Percentiles rank a stretch among this genome's conserved stretches.
phyloP scores from a whole-genome alignment of 805 yeast species.

The Yamadazyma philogaea region DNA sequence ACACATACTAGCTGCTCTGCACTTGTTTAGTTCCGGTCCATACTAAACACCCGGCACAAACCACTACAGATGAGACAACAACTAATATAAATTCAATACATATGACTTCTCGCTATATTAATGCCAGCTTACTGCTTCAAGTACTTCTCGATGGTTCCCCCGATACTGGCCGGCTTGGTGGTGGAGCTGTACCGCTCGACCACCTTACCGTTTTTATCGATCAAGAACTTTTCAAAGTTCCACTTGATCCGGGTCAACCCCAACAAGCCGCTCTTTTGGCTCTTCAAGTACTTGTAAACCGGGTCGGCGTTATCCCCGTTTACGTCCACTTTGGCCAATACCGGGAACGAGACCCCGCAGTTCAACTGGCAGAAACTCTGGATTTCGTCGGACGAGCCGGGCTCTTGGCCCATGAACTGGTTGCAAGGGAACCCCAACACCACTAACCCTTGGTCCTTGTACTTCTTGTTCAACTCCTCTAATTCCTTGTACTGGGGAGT shows the following conservation, averaged over 20 bases:
- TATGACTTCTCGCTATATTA: not conserved
- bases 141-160: constrained; percentile 52
- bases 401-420: constrained; percentile 44
- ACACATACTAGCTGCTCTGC: no score
- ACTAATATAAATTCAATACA: not conserved
- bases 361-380: constrained; percentile 69
- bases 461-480: constrained; percentile 41
- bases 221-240: constrained; percentile 45
- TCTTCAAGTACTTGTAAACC: constrained; percentile 74
- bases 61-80: no score
- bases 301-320: constrained; percentile 82
- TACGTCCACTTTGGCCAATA: constrained; percentile 82
- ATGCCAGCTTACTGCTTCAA: constrained; percentile 28
- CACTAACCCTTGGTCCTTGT: constrained; percentile 33
- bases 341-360: constrained; percentile 90
- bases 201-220: constrained; percentile 40
- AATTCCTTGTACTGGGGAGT: constrained; percentile 43
- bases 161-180: constrained; percentile 39
- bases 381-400: constrained; percentile 53
- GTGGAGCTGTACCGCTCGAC: constrained; percentile 63
- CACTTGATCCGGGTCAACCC: constrained; percentile 43
- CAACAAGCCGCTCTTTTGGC: constrained; percentile 47
- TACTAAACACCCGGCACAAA: not conserved
- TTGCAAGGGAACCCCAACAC: constrained; percentile 45
- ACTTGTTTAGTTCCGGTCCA: no score